Evolutionary conservation across 805 yeast species (phyloP).

Genomic region (Lipomyces anomalus): DNA sequence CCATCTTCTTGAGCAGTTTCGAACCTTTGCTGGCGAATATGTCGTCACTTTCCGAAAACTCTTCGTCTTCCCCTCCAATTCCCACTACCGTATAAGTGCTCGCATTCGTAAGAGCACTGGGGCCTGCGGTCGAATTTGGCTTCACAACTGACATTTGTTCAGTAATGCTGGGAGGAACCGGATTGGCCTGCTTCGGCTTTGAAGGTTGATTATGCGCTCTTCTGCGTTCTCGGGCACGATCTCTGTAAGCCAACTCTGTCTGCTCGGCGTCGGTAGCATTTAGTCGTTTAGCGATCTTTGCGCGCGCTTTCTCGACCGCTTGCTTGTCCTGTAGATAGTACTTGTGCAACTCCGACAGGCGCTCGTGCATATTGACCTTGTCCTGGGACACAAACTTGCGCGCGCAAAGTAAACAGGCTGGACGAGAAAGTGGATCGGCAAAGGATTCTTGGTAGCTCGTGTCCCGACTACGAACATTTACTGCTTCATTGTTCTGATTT

Average conservation of each 20-base stretch:
- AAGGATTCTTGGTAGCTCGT: slow-evolving; percentile 14
- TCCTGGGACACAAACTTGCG: slow-evolving; percentile 18
- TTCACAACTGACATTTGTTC: no score
- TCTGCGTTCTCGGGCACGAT: slow-evolving; percentile 21
- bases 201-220: slow-evolving; percentile 10
- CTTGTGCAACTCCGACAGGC: slow-evolving; percentile 15
- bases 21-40: slow-evolving; percentile 46
- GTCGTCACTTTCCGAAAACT: slow-evolving; percentile 2
- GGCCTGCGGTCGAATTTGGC: not conserved
- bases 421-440: slow-evolving; percentile 9
- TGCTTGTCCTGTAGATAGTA: slow-evolving; percentile 3
- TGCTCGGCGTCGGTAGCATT: not conserved
- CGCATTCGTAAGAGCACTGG: not conserved
- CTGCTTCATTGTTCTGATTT: no score
- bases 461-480: not conserved
- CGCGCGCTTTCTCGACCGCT: slow-evolving; percentile 1
- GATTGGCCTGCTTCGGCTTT: not conserved
- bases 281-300: not conserved
- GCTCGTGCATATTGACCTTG: slow-evolving; percentile 18
- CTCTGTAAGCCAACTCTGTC: slow-evolving; percentile 15
- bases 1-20: slow-evolving; percentile 67
- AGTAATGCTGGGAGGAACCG: no score
- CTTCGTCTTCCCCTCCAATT: slow-evolving; percentile 7
- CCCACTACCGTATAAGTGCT: not conserved
- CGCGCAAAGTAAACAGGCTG: slow-evolving; percentile 19